These are phyloP conservation scores for Tremella mesenterica DNA, from an alignment of 768 basidiomycete genomes.

Conservation along the genomic window DNA sequence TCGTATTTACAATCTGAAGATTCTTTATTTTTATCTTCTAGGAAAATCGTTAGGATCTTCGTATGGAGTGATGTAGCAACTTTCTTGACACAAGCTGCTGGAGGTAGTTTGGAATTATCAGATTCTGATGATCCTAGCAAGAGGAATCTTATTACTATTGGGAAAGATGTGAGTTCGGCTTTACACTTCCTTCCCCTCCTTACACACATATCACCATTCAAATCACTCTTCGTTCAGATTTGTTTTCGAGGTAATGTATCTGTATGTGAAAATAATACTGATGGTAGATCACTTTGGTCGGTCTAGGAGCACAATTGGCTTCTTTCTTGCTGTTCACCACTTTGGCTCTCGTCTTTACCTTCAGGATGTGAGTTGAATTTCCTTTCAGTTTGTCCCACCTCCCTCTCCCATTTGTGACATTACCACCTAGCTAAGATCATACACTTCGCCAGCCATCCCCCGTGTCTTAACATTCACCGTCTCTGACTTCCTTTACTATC, in stretches of 20 bases:
- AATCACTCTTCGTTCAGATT: neutral
- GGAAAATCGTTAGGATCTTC: constrained; percentile 52
- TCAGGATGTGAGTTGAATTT: too few relatives aligned
- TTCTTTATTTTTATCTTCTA: constrained; percentile 46
- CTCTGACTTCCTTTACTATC: too few relatives aligned
- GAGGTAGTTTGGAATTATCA: constrained; percentile 8
- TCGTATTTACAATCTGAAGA: constrained; percentile 49
- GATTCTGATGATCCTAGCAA: constrained; percentile 11
- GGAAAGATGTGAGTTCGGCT: too few relatives aligned
- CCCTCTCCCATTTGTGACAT: too few relatives aligned
- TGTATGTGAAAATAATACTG: too few relatives aligned
- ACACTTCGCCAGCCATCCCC: too few relatives aligned
- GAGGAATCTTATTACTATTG: too few relatives aligned
- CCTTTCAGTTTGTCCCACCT: too few relatives aligned
- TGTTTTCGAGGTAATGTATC: too few relatives aligned
- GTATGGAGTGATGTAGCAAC: constrained; percentile 58
- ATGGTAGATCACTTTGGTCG: neutral
- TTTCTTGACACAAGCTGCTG: constrained; percentile 55
- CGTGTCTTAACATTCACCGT: too few relatives aligned
- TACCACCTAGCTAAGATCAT: too few relatives aligned
- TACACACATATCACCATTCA: neutral
- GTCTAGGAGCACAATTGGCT: constrained; percentile 50
- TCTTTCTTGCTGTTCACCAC: constrained; percentile 50
- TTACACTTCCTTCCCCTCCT: too few relatives aligned
- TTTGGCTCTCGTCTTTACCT: constrained; percentile 37